Evolutionary conservation across 2,329 filamentous ascomycete species (phyloP), one percentile per base, ranked within the genome.

Genomic region (Stemphylium vesicarium): DNA sequence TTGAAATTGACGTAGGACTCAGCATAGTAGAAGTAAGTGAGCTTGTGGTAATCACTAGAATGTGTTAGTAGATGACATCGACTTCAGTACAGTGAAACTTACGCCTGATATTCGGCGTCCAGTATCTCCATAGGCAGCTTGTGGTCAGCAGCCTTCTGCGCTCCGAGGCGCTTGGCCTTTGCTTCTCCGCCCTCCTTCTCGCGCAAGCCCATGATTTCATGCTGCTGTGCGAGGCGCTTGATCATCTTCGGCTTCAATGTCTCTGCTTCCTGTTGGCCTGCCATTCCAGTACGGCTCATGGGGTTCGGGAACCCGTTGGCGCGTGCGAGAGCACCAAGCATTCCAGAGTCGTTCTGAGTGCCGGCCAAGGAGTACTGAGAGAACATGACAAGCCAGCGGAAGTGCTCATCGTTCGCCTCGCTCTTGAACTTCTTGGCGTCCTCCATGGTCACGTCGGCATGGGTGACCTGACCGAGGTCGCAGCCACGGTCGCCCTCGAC

Each of bases 1-100:
- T 99, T 99, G 83, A 99, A 99, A 79, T 98, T 98, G 81, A 99
- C 96, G 75, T 99, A 99, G 0, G 92, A 88, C 71, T 97, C 93
- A 49, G 95, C 94, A 74, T 97, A 99, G 78, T 98, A 99, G 80
- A 97, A 99, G 78, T 98, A 98, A 0, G 96, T 99, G 51, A 99
- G 81, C 75, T 99, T 99, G 79, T 98, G 96, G 87, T 92, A 97
- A 75, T 99, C 95, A 88, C 94, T 97, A 66, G 59, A 44, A 33
- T 9, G 15, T 22, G 42, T 67, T 56, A 67, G 48, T 26, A 36
- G 7, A 16, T 13, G 60, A 75, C 57, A 76, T 68, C 57, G 44
- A 43, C 10, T 5, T 22, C 18, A 36, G 37, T 11, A 32, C 9
- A 4, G 11, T 31, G n/a, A 22, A 15, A 83, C 91, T 85, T 81